Conservation (phyloP, 805 yeast genomes). For the Wickerhamomyces bovis region DNA sequence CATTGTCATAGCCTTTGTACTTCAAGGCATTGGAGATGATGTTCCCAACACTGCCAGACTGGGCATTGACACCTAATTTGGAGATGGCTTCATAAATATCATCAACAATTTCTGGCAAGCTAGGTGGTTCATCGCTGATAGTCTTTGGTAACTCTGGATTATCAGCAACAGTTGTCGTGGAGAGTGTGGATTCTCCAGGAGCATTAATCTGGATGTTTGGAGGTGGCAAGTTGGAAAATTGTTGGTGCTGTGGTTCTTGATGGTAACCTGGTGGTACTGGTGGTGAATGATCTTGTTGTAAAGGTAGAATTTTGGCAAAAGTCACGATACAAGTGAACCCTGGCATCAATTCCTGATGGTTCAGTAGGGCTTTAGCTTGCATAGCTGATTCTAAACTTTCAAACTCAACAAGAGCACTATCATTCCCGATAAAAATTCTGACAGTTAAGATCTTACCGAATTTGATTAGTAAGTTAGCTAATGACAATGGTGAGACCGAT, state of each 20-base stretch:
- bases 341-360: constrained; percentile 76
- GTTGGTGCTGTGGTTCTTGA: constrained; percentile 14
- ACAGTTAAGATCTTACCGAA: constrained; percentile 61
- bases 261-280: constrained; percentile 9
- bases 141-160: constrained; percentile 7
- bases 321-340: constrained; percentile 74
- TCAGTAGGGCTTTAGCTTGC: constrained; percentile 69
- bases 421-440: constrained; percentile 46
- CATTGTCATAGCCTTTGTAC: constrained; percentile 43
- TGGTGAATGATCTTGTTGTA: constrained; percentile 18
- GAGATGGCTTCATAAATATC: constrained; percentile 26
- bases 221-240: constrained; percentile 7
- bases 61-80: constrained; percentile 28
- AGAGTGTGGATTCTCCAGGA: constrained; percentile 4
- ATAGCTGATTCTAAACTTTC: constrained; percentile 67
- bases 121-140: constrained; percentile 16
- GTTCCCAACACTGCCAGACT: constrained; percentile 30
- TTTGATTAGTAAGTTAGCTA: constrained; percentile 52
- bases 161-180: constrained; percentile 1
- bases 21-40: constrained; percentile 38
- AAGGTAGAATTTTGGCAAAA: constrained; percentile 66
- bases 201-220: constrained; percentile 8
- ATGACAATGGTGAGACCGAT: constrained; percentile 43
- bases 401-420: constrained; percentile 66
- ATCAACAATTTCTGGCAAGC: constrained; percentile 20